phyloP scores from a whole-genome alignment of 768 basidiomycete species.

The Trametes coccinea region DNA sequence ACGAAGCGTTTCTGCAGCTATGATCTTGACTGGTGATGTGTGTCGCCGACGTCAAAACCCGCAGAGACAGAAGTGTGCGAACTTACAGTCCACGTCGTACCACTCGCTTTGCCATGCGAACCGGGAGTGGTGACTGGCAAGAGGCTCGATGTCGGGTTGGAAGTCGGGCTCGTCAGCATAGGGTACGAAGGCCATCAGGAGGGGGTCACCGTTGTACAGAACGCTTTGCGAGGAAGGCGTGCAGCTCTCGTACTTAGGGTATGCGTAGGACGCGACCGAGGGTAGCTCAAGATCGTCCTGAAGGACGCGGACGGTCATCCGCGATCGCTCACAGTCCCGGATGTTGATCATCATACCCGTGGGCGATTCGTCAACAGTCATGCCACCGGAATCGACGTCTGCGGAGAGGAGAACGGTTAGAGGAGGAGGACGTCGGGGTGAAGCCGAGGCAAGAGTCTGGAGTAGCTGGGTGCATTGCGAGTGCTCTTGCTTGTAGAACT shows the following conservation, averaged over 20 bases:
- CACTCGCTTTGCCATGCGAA: slow-evolving; percentile 37
- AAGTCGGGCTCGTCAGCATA: slow-evolving; percentile 51
- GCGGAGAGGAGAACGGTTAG: background rate
- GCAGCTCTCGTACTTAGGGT: slow-evolving; percentile 47
- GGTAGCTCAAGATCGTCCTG: background rate
- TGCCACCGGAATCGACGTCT: background rate
- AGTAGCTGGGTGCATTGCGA: slow-evolving; percentile 32
- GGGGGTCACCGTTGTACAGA: background rate
- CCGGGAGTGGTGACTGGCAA: slow-evolving; percentile 30
- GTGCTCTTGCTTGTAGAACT: slow-evolving; percentile 50
- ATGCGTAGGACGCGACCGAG: slow-evolving; percentile 17
- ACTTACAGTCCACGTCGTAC: slow-evolving; percentile 53
- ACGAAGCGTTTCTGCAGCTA: slow-evolving; percentile 33
- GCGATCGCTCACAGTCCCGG: background rate
- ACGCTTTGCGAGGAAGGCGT: slow-evolving; percentile 42
- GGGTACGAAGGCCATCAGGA: slow-evolving; percentile 39
- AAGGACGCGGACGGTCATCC: too few species aligned
- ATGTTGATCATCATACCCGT: too few species aligned
- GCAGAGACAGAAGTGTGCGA: background rate
- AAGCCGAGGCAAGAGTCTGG: slow-evolving; percentile 11
- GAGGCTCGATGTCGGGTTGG: slow-evolving; percentile 21
- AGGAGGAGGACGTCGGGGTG: background rate
- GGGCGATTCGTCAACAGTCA: background rate
- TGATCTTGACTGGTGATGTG: slow-evolving; percentile 43
- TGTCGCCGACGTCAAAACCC: background rate